Percentiles rank a stretch among this genome's conserved stretches.
Conservation (phyloP, 345 rosid species). For the Euphorbia lathyris region DNA sequence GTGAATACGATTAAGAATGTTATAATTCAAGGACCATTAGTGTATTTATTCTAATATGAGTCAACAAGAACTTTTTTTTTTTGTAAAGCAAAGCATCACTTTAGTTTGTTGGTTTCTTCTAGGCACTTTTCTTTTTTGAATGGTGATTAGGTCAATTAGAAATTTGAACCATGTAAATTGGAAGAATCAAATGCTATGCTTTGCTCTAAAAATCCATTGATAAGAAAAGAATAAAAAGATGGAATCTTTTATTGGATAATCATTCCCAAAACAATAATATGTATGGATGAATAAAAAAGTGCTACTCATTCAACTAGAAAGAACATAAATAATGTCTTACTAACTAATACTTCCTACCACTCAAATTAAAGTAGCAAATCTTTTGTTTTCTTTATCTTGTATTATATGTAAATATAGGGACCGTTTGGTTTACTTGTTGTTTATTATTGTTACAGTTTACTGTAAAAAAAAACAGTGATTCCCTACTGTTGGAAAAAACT, state of each 20-base stretch:
- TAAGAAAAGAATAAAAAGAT: neutral
- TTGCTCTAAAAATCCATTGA: slow-evolving; percentile 3
- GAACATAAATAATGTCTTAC: neutral
- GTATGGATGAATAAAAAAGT: slow-evolving; percentile 3
- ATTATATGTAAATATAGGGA: too few relatives aligned
- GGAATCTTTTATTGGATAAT: slow-evolving; percentile 8
- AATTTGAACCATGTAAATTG: slow-evolving; percentile 7
- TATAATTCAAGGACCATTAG: too few relatives aligned
- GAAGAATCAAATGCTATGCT: slow-evolving; percentile 15
- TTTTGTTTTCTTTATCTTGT: neutral
- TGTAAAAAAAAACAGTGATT: too few relatives aligned
- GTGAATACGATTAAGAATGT: too few relatives aligned
- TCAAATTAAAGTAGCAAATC: neutral
- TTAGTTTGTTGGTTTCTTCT: slow-evolving; percentile 23
- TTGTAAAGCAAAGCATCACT: slow-evolving; percentile 32
- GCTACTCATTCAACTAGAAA: neutral
- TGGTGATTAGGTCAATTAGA: slow-evolving; percentile 13
- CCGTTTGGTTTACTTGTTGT: too few relatives aligned
- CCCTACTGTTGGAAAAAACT: too few relatives aligned
- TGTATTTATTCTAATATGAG: too few relatives aligned
- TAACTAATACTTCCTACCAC: too few relatives aligned
- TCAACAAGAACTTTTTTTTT: slow-evolving; percentile 18
- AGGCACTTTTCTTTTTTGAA: slow-evolving; percentile 13
- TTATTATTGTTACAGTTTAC: too few relatives aligned
- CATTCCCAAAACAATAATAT: slow-evolving; percentile 3